Percentiles rank a stretch among this genome's conserved stretches.
These are phyloP conservation scores for Nicotiana tomentosiformis DNA, from an alignment of 257 asterid genomes.

Conservation along the genomic window DNA sequence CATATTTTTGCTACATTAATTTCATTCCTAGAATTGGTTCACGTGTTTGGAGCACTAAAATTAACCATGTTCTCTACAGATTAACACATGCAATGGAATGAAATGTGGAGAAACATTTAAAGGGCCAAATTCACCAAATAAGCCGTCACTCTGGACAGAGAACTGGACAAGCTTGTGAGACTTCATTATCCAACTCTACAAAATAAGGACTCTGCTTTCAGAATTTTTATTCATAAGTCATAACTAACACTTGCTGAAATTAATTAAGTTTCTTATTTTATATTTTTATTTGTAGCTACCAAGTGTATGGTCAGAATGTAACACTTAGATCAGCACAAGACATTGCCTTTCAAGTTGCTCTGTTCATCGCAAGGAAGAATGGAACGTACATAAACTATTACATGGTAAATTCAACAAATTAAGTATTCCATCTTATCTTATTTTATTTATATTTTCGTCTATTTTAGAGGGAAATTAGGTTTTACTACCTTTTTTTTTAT, in stretches of 20 bases:
- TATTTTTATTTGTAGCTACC: slow-evolving; percentile 36
- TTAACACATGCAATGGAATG: slow-evolving; percentile 82
- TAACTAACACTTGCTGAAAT: background rate
- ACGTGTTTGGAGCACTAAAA: background rate
- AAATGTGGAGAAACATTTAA: slow-evolving; percentile 72
- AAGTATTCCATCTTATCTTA: too few species aligned
- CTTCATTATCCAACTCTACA: background rate
- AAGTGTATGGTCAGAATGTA: slow-evolving; percentile 52
- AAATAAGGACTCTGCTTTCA: background rate
- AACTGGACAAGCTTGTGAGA: slow-evolving; percentile 94
- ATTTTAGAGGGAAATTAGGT: too few species aligned
- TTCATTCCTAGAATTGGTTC: too few species aligned
- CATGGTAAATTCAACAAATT: slow-evolving; percentile 40
- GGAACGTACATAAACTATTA: slow-evolving; percentile 84
- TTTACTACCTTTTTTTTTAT: too few species aligned
- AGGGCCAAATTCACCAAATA: slow-evolving; percentile 84
- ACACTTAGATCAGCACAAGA: slow-evolving; percentile 46
- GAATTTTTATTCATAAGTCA: background rate
- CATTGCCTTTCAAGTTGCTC: slow-evolving; percentile 61
- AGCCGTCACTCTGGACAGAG: slow-evolving; percentile 97
- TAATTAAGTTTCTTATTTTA: background rate
- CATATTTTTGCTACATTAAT: too few species aligned
- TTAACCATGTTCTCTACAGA: slow-evolving; percentile 33
- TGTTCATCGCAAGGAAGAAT: slow-evolving; percentile 68
- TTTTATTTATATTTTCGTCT: too few species aligned